phyloP scores from a whole-genome alignment of 1,284 basidiomycete species.

The Fomitopsis palustris region DNA sequence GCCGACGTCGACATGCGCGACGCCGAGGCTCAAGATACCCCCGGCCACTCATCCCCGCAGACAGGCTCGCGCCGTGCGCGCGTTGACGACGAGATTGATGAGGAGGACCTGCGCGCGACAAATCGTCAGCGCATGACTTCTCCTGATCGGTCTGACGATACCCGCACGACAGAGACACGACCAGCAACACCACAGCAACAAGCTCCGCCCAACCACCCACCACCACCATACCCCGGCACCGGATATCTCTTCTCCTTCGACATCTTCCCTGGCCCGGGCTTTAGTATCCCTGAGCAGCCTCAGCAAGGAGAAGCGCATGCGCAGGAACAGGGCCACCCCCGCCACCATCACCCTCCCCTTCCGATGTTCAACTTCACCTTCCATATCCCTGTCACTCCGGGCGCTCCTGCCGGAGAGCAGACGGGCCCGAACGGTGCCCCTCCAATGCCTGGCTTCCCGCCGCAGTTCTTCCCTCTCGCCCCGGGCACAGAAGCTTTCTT shows the following conservation, averaged over 20 bases:
- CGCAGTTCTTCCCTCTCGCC: conserved; percentile 5
- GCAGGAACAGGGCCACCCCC: background rate
- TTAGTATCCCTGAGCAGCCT: background rate
- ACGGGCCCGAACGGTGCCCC: conserved; percentile 1
- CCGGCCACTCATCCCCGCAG: conserved; percentile 3
- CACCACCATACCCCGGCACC: conserved; percentile 7
- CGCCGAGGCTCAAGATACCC: conserved; percentile 5
- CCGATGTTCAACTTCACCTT: conserved; percentile 19
- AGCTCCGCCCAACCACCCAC: conserved; percentile 5
- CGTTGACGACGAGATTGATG: conserved; percentile 27
- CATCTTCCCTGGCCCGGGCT: conserved; percentile 11
- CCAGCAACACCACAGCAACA: conserved; percentile 7
- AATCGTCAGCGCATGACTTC: conserved; percentile 27
- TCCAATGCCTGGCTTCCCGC: conserved; percentile 2
- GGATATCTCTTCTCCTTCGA: conserved; percentile 21
- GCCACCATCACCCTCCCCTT: conserved; percentile 1
- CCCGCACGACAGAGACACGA: conserved; percentile 16
- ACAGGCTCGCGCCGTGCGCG: conserved; percentile 19
- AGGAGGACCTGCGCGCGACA: conserved; percentile 24
- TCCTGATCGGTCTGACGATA: conserved; percentile 11
- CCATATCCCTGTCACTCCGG: conserved; percentile 14
- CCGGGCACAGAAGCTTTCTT: conserved; percentile 7
- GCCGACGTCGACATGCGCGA: conserved; percentile 15
- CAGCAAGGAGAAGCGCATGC: background rate
- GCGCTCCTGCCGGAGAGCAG: conserved; percentile 2